phyloP scores from a whole-genome alignment of 1,139 yeast species.

The Kodamaea plutei region DNA sequence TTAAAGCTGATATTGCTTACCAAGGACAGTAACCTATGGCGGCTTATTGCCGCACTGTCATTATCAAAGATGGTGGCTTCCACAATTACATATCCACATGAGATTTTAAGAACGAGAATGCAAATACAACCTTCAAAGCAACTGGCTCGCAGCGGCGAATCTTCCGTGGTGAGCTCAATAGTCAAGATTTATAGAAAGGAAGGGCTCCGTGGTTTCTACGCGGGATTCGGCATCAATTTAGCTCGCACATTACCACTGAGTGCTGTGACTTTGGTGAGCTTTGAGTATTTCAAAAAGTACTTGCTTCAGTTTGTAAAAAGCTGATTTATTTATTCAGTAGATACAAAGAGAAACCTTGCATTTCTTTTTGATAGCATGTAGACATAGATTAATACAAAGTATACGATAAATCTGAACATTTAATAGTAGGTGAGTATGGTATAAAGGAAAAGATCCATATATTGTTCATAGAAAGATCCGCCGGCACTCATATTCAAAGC shows the following conservation, averaged over 20 bases:
- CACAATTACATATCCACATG: slow-evolving; percentile 91
- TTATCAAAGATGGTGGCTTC: slow-evolving; percentile 87
- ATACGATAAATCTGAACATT: too few relatives aligned
- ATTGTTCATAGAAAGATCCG: too few relatives aligned
- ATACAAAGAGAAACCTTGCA: too few relatives aligned
- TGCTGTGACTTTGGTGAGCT: slow-evolving; percentile 91
- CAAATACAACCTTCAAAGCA: slow-evolving; percentile 47
- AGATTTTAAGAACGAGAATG: slow-evolving; percentile 85
- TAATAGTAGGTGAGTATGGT: too few relatives aligned
- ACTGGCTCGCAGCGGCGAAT: slow-evolving; percentile 11
- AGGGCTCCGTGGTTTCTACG: slow-evolving; percentile 80
- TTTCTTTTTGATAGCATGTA: too few relatives aligned
- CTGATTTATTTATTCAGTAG: slow-evolving; percentile 16
- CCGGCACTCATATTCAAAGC: too few relatives aligned
- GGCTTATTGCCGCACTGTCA: slow-evolving; percentile 65
- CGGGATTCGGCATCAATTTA: slow-evolving; percentile 83
- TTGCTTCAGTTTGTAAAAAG: slow-evolving; percentile 42
- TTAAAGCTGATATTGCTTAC: slow-evolving; percentile 50
- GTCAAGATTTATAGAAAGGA: slow-evolving; percentile 58
- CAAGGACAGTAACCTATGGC: slow-evolving; percentile 20
- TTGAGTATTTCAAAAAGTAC: slow-evolving; percentile 75
- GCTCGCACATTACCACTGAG: slow-evolving; percentile 93
- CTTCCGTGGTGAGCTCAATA: slow-evolving; percentile 23
- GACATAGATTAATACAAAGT: too few relatives aligned
- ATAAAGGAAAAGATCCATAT: too few relatives aligned